Evolutionary conservation across 148 eudicot genomes (phyloP).

Genomic region (Rhododendron molle): DNA sequence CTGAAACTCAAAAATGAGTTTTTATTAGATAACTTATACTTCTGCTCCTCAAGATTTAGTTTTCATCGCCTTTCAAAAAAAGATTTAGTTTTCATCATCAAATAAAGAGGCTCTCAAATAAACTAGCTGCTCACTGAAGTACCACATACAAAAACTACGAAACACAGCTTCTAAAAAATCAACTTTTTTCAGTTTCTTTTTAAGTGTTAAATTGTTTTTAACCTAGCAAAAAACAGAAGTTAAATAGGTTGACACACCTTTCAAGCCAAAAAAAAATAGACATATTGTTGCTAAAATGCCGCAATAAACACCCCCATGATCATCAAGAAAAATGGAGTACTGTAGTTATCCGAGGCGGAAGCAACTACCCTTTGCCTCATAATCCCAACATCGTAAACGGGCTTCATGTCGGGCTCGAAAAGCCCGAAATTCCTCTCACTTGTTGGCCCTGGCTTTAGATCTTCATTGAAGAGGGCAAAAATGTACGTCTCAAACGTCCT

Average conservation of each 20-base stretch:
- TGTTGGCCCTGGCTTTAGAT: conserved; percentile 54
- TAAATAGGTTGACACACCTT: not conserved
- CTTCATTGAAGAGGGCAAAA: conserved; percentile 59
- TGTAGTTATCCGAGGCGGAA: conserved; percentile 12
- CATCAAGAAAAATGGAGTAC: conserved; percentile 9
- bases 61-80: too few relatives aligned
- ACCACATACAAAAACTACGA: too few relatives aligned
- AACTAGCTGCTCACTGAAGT: too few relatives aligned
- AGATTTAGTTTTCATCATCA: too few relatives aligned
- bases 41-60: too few relatives aligned
- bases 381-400: conserved; percentile 49
- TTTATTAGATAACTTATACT: not conserved
- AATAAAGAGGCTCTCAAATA: too few relatives aligned
- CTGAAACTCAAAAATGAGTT: not conserved
- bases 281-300: not conserved
- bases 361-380: conserved; percentile 25
- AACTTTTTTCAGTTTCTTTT: not conserved
- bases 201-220: not conserved
- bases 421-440: conserved; percentile 63
- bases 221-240: not conserved
- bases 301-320: not conserved
- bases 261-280: not conserved
- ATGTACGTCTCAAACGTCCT: conserved; percentile 62
- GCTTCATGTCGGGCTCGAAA: conserved; percentile 43
- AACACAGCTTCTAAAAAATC: not conserved